phyloP scores from a whole-genome alignment of 2,329 filamentous ascomycete genomes.

The Penicillium decumbens region DNA sequence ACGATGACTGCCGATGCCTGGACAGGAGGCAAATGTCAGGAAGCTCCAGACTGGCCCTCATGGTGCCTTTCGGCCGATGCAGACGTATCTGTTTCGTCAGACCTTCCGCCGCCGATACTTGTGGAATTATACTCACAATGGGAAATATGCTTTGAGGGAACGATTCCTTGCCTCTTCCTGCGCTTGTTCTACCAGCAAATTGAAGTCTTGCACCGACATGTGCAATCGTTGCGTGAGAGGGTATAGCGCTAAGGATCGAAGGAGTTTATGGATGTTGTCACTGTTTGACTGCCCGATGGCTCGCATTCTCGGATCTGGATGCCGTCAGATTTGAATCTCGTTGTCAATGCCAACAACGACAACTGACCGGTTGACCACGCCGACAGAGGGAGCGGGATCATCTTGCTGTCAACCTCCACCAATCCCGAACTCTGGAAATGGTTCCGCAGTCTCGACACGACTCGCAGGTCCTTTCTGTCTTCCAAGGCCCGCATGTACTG shows the following conservation, averaged over 20 bases:
- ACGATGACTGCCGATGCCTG: neutral
- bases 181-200: slow-evolving; percentile 35
- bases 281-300: slow-evolving; percentile 42
- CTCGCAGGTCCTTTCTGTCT: slow-evolving; percentile 62
- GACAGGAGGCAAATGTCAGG: neutral
- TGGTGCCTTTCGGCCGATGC: slow-evolving; percentile 40
- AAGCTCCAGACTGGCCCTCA: neutral
- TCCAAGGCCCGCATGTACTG: slow-evolving; percentile 60
- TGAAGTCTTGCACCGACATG: slow-evolving; percentile 40
- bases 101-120: neutral
- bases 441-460: slow-evolving; percentile 56
- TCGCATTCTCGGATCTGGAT: slow-evolving; percentile 40
- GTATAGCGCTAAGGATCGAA: slow-evolving; percentile 42
- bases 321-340: slow-evolving; percentile 16
- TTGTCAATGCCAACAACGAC: neutral
- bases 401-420: slow-evolving; percentile 60
- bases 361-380: slow-evolving; percentile 62
- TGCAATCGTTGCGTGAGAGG: slow-evolving; percentile 42
- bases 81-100: slow-evolving; percentile 39
- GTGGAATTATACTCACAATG: slow-evolving; percentile 35
- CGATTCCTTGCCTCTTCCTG: slow-evolving; percentile 36
- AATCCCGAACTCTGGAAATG: slow-evolving; percentile 62
- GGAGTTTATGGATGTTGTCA: slow-evolving; percentile 35
- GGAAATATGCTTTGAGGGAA: slow-evolving; percentile 44
- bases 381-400: slow-evolving; percentile 65